phyloP scores from a whole-genome alignment of 345 rosid genomes.

The Triadica sebifera region DNA sequence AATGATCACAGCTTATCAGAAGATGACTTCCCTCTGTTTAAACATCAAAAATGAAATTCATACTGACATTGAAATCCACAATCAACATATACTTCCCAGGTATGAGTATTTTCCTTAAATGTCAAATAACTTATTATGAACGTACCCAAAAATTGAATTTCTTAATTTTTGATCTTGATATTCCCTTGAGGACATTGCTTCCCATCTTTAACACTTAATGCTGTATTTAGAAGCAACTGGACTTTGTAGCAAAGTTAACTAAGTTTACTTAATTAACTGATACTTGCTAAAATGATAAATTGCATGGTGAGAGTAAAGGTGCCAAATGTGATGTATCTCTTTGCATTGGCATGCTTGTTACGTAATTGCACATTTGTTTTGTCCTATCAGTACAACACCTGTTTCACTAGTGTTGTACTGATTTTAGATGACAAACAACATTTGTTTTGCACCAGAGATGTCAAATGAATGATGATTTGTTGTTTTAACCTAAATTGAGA shows the following conservation, averaged over 20 bases:
- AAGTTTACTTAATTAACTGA: no score
- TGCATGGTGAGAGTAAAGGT: no score
- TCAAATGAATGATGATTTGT: no score
- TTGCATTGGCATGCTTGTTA: not conserved
- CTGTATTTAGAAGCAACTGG: no score
- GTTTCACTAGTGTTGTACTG: not conserved
- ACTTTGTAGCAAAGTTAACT: no score
- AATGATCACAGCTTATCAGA: conserved; percentile 81
- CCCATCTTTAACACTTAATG: no score
- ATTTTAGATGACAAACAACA: no score
- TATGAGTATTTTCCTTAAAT: conserved; percentile 5
- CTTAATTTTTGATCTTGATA: not conserved
- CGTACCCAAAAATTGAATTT: not conserved
- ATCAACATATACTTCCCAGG: conserved; percentile 91
- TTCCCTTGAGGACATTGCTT: not conserved
- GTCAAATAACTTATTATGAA: not conserved
- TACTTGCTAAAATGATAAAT: no score
- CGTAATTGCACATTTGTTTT: not conserved
- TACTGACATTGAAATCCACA: conserved; percentile 92
- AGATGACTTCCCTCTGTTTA: conserved; percentile 71
- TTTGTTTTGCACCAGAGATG: no score
- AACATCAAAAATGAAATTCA: conserved; percentile 79
- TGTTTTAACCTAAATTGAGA: no score
- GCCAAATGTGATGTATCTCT: no score
- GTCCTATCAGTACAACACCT: not conserved